Evolutionary conservation across 768 basidiomycete genomes (phyloP), one percentile per base, ranked within the genome.

Genomic region (Kwoniella sp.): DNA sequence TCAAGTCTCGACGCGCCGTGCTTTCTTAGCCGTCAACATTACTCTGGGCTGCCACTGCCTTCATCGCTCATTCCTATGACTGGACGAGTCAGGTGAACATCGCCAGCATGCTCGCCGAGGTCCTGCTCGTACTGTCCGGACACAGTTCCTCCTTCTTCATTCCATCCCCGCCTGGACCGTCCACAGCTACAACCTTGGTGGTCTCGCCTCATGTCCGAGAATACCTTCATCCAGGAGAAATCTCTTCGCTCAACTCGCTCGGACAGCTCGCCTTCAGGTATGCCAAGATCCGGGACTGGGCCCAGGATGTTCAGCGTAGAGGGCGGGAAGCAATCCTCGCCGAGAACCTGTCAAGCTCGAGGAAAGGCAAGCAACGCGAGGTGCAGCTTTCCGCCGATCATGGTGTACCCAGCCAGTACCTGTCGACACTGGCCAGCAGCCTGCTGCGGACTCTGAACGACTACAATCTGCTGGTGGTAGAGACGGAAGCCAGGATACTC

Each of bases 161-260:
- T 34, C 82, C 15, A 63, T 74, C 22, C 39, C 50, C 77, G 82
- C 53, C 76, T 75, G 27, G 67, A 7, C 19, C 59, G 10, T 36
- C 58, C n/a, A 34, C 32, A 28, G 41, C 54, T 27, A 54, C 46
- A 14, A 57, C 60, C 14, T 55, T 60, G 23, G 45, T 50, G 14
- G 87, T 34, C 80, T 83, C 65, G 0, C 81, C 86, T 4, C 80
- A 83, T 0, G 84, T 89, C 63, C 66, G 73, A 5, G 78, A 83
- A 3, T 81, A 90, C 14, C 81, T 95, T 3, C 90, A 95, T 65
- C 90, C 90, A 2, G 90, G 90, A 9, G 90, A 93, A 67, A 80
- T 84, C 46, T 82, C 90, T 70, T 86, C 84, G 58, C 79, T 92
- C n/a, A 84, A 89, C 65, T 80, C 82, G 9, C 81, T 95, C 2